phyloP scores from a whole-genome alignment of 169 alveolate genomes.

The Plasmodium cynomolgi region DNA sequence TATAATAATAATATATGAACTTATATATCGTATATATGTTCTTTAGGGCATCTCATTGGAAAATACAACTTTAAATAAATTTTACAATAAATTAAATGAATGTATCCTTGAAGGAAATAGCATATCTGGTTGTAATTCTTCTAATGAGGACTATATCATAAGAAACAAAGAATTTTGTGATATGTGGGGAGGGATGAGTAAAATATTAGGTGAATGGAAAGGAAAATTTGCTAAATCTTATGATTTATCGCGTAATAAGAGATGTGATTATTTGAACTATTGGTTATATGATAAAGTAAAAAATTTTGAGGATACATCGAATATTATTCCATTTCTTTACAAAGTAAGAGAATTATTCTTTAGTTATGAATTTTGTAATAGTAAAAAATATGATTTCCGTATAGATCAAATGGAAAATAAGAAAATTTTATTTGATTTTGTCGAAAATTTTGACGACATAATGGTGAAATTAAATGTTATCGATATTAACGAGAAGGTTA shows the following conservation, averaged over 20 bases:
- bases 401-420: neutral
- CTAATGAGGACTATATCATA: neutral
- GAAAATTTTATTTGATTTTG: neutral
- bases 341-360: neutral
- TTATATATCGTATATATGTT: neutral
- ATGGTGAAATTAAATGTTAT: neutral
- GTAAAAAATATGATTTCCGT: neutral
- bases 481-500: neutral
- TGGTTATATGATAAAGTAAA: neutral
- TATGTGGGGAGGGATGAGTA: neutral
- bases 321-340: neutral
- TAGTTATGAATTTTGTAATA: neutral
- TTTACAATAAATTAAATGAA: neutral
- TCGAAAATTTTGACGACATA: neutral
- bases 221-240: neutral
- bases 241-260: neutral
- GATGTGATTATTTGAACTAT: neutral
- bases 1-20: neutral
- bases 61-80: neutral
- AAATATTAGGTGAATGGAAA: neutral
- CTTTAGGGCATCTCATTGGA: neutral
- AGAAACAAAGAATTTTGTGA: neutral
- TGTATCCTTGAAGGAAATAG: neutral
- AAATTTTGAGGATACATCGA: neutral
- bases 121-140: neutral